Evolutionary conservation across 225 moss, liverwort and hornwort species (phyloP), one percentile per base, ranked within the genome.

Genomic region (Lunularia cruciata): DNA sequence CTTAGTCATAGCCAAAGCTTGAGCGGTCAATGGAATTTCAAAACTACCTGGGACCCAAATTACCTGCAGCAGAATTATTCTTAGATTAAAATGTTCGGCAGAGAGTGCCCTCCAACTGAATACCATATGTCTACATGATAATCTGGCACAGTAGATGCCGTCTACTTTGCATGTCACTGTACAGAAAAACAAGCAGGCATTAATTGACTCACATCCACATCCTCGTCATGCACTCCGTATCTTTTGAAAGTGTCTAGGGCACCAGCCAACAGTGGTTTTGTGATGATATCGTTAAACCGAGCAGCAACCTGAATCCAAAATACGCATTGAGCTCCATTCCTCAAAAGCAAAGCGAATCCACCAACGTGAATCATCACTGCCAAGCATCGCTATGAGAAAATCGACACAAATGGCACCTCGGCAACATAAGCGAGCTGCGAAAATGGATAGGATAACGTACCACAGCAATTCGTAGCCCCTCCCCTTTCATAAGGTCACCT

Each of bases 1-100:
- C 51, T 73, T 72, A 11, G 91, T 85, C 59, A 75, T 67, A 26
- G 85, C 89, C 53, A 92, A 51, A 58, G 81, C 79, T 70, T 92
- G 89, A 42, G 84, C 76, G 45, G 87, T 85, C 28, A 89, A 68
- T 28, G 91, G 91, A 73, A 89, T 82, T 58, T 92, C 91, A 70
- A 88, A 92, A 80, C 89, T 89, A 64, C 91, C 89, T 33, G 91
- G 91, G 47, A 92, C 91, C 91, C 91, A 92, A 37, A 89, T 47
- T 47, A 91, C 77, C 86, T 88, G 81, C 75, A 71, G 53, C 53
- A 27, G 47, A 34, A 30, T 30, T 18, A 0, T 13, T 15, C 0
- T 47, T 5, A 64, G 22, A 37, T 6, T 34, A 32, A 4, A 3
- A n/a, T n/a, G 39, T 62, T 5, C 40, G 39, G 39, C 22, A 62